phyloP scores from a whole-genome alignment of 352 stramenopile genomes.

The Phytophthora lateralis region DNA sequence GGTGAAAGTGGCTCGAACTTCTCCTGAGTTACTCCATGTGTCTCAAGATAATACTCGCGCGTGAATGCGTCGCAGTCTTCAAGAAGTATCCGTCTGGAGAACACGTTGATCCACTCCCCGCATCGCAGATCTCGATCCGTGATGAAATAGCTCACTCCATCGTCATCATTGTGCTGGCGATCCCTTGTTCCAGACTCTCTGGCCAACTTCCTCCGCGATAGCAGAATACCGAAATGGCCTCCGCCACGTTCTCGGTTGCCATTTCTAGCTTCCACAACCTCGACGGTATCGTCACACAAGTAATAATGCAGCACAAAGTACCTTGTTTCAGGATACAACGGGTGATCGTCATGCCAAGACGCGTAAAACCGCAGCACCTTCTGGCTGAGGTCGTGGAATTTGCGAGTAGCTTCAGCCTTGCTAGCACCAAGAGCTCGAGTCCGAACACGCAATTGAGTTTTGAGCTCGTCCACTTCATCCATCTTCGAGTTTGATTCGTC shows the following conservation, averaged over 20 bases:
- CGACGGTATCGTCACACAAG: slow-evolving; percentile 91
- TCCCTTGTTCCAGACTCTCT: slow-evolving; percentile 33
- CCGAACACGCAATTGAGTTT: slow-evolving; percentile 38
- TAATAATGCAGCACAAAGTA: slow-evolving; percentile 94
- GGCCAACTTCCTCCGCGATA: slow-evolving; percentile 76
- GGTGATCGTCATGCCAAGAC: slow-evolving; percentile 91
- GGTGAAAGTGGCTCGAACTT: slow-evolving; percentile 31
- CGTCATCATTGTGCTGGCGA: slow-evolving; percentile 22
- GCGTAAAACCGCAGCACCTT: slow-evolving; percentile 93
- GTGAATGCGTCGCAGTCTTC: slow-evolving; percentile 93
- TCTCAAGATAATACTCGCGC: slow-evolving; percentile 88
- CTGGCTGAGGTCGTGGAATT: slow-evolving; percentile 80
- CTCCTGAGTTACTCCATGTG: slow-evolving; percentile 84
- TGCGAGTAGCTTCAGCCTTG: slow-evolving; percentile 54
- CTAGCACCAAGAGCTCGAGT: slow-evolving; percentile 37
- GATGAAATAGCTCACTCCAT: slow-evolving; percentile 45
- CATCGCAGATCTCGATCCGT: slow-evolving; percentile 79
- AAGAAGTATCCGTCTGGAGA: slow-evolving; percentile 87
- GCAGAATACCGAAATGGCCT: slow-evolving; percentile 79
- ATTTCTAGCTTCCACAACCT: slow-evolving; percentile 83
- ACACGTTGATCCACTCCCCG: slow-evolving; percentile 84
- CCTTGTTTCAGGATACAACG: slow-evolving; percentile 88
- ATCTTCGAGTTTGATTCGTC: slow-evolving; percentile 66
- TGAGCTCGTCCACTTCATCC: slow-evolving; percentile 64
- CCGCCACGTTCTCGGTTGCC: slow-evolving; percentile 50